Percentiles rank a stretch among this genome's conserved stretches.
phyloP scores from a whole-genome alignment of 495 filamentous ascomycete genomes.

The Penicillium fimorum region DNA sequence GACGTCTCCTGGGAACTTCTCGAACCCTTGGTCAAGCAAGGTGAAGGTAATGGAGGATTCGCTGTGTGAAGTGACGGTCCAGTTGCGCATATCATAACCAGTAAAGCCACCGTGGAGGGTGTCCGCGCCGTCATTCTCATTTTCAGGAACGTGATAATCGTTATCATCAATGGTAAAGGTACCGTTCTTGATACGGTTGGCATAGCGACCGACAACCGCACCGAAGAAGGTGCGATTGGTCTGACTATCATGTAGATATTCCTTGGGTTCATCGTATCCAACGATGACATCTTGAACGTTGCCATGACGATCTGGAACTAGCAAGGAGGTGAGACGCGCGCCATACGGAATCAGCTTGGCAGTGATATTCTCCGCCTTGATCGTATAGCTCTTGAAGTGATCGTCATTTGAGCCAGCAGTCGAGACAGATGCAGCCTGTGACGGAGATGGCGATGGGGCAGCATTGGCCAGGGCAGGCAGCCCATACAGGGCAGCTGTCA shows the following conservation, averaged over 20 bases:
- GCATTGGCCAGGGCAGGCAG: conserved; percentile 33
- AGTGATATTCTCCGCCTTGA: conserved; percentile 68
- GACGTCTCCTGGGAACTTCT: conserved; percentile 80
- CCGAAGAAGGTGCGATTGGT: conserved; percentile 72
- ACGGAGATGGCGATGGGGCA: conserved; percentile 17
- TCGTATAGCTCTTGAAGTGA: conserved; percentile 64
- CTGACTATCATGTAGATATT: conserved; percentile 66
- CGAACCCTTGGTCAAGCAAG: conserved; percentile 67
- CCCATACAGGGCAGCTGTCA: conserved; percentile 37
- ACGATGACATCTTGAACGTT: conserved; percentile 64
- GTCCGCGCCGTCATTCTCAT: conserved; percentile 68
- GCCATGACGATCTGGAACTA: conserved; percentile 70
- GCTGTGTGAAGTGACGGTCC: conserved; percentile 68
- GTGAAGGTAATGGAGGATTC: conserved; percentile 73
- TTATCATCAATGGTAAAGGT: conserved; percentile 69
- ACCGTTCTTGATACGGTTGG: conserved; percentile 84
- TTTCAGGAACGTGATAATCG: conserved; percentile 63
- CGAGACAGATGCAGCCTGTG: conserved; percentile 10
- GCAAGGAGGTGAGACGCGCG: conserved; percentile 70
- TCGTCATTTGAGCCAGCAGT: conserved; percentile 13
- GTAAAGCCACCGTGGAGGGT: conserved; percentile 80
- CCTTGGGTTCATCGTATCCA: conserved; percentile 74
- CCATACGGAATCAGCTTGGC: conserved; percentile 77
- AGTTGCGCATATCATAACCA: conserved; percentile 82
- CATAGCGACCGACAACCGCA: conserved; percentile 75